Evolutionary conservation across 2,329 filamentous ascomycete genomes (phyloP).

Genomic region (Fusarium nanum): DNA sequence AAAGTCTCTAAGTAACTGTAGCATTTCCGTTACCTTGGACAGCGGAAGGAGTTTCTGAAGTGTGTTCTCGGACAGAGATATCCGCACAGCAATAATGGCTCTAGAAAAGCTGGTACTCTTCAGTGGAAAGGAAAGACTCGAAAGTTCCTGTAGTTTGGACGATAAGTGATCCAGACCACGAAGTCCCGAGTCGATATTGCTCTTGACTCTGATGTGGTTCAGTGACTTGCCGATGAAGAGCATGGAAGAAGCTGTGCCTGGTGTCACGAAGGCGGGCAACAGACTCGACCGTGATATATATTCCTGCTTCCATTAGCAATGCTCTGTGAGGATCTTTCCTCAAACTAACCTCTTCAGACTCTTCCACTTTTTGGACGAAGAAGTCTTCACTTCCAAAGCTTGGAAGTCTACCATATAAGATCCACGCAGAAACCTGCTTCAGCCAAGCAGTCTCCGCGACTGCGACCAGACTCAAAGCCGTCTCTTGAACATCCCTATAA

Average conservation of each 20-base stretch:
- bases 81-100: conserved; percentile 79
- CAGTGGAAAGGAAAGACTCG: conserved; percentile 78
- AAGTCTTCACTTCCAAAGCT: conserved; percentile 85
- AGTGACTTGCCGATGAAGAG: conserved; percentile 91
- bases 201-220: conserved; percentile 78
- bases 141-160: conserved; percentile 75
- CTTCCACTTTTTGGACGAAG: conserved; percentile 72
- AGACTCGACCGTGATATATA: conserved; percentile 70
- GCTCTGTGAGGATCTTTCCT: not conserved
- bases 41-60: conserved; percentile 85
- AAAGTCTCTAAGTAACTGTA: conserved; percentile 85
- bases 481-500: conserved; percentile 85
- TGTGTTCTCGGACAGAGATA: conserved; percentile 85
- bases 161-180: conserved; percentile 71
- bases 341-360: conserved; percentile 55
- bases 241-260: conserved; percentile 81
- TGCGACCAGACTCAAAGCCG: conserved; percentile 77
- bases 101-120: conserved; percentile 75
- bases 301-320: conserved; percentile 53
- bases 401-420: conserved; percentile 87
- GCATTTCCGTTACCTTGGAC: conserved; percentile 78
- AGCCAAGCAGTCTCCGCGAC: conserved; percentile 92
- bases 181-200: conserved; percentile 57
- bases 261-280: conserved; percentile 82
- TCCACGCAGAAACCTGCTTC: conserved; percentile 89